Evolutionary conservation across 441 rosid species (phyloP).

Genomic region (Populus hybrid): DNA sequence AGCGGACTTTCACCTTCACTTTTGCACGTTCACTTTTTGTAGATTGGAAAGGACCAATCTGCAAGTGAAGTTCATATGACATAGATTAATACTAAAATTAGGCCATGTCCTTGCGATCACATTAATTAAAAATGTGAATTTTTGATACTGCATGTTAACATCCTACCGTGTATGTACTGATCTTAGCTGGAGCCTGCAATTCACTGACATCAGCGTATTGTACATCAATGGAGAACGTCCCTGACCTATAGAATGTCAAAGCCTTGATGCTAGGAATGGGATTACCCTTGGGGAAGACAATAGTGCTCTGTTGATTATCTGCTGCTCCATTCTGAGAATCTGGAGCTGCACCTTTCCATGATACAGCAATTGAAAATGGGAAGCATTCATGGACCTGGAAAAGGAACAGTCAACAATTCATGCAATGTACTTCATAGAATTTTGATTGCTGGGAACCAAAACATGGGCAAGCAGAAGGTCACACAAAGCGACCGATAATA

Average conservation of each 20-base stretch:
- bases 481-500: not conserved
- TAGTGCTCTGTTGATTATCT: slow-evolving; percentile 72
- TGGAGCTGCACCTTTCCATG: slow-evolving; percentile 72
- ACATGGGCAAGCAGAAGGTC: not conserved
- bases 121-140: not conserved
- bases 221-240: slow-evolving; percentile 77
- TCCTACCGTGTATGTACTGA: slow-evolving; percentile 72
- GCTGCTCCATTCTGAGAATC: slow-evolving; percentile 63
- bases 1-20: slow-evolving; percentile 79
- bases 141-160: not conserved
- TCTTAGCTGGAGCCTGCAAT: slow-evolving; percentile 60
- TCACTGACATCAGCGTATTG: slow-evolving; percentile 62
- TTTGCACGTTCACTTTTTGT: slow-evolving; percentile 68
- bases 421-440: not conserved
- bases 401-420: not conserved
- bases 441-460: not conserved
- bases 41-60: slow-evolving; percentile 97
- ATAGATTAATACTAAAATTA: not conserved
- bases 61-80: slow-evolving; percentile 21
- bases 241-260: slow-evolving; percentile 73
- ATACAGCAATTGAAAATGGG: slow-evolving; percentile 72
- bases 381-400: slow-evolving; percentile 86
- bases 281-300: slow-evolving; percentile 88
- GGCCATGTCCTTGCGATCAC: not conserved
- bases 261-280: slow-evolving; percentile 85